Percentiles rank a stretch among this genome's conserved stretches.
These are phyloP conservation scores for Cryptosporidium felis DNA, from an alignment of 169 alveolate species.

Conservation along the genomic window DNA sequence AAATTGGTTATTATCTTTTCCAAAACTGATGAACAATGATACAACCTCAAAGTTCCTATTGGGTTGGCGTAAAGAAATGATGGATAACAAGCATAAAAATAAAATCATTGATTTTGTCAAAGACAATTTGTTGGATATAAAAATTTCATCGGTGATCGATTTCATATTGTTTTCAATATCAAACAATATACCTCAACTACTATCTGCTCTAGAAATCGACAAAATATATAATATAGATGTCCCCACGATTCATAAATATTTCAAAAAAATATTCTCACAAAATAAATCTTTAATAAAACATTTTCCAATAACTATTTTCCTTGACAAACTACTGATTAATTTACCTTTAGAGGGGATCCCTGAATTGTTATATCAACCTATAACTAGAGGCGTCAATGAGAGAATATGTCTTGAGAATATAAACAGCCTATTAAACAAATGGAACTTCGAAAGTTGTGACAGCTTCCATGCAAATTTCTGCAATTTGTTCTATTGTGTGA, in stretches of 20 bases:
- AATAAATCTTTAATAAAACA: background rate
- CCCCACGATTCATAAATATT: background rate
- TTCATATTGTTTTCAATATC: background rate
- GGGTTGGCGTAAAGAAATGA: constrained; percentile 40
- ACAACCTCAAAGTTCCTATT: background rate
- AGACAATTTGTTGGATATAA: background rate
- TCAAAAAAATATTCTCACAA: background rate
- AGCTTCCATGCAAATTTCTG: background rate
- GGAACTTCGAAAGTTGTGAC: background rate
- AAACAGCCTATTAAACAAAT: background rate
- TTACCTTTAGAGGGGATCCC: constrained; percentile 36
- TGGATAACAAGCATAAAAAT: background rate
- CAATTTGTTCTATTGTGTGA: constrained; percentile 36
- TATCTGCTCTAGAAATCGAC: background rate
- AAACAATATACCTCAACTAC: background rate
- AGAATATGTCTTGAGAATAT: background rate
- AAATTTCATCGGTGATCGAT: background rate
- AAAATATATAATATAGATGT: background rate
- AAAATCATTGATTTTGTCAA: background rate
- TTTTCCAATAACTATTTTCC: constrained; percentile 1
- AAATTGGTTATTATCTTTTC: constrained; percentile 9
- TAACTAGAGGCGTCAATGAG: constrained; percentile 33
- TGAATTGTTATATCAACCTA: constrained; percentile 16
- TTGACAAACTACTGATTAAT: constrained; percentile 14
- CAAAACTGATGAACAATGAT: background rate